Percentiles rank a stretch among this genome's conserved stretches.
These are phyloP conservation scores for Rhodotorula sp. DNA, from an alignment of 1,284 basidiomycete species.

Conservation along the genomic window DNA sequence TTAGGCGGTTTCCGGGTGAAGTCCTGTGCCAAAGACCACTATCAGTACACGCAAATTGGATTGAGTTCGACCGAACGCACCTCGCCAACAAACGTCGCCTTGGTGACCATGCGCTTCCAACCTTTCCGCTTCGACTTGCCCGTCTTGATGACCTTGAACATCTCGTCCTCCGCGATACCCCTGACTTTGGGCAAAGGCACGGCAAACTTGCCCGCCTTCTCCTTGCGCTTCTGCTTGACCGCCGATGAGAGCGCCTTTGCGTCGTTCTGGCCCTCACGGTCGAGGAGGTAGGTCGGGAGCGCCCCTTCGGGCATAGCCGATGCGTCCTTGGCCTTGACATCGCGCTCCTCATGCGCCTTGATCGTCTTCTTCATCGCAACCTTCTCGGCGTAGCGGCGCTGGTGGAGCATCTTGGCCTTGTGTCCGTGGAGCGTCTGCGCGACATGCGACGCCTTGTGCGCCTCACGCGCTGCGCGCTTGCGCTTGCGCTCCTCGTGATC, in stretches of 20 bases:
- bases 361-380: constrained; percentile 99
- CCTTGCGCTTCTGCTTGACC: constrained; percentile 98
- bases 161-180: constrained; percentile 98
- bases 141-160: constrained; percentile 99
- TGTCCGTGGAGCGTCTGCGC: constrained; percentile 95
- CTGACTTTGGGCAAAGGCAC: constrained; percentile 96
- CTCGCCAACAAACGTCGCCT: constrained; percentile 91
- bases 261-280: constrained; percentile 94
- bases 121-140: constrained; percentile 95
- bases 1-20: constrained; percentile 99
- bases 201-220: constrained; percentile 97
- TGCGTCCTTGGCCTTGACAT: constrained; percentile 89
- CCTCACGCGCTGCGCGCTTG: constrained; percentile 85
- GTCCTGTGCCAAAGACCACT: constrained; percentile 54
- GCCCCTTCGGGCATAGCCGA: constrained; percentile 80
- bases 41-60: not conserved
- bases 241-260: constrained; percentile 96
- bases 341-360: constrained; percentile 97
- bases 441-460: constrained; percentile 79
- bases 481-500: constrained; percentile 60
- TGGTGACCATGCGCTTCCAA: constrained; percentile 99
- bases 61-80: not conserved
- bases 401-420: constrained; percentile 96
- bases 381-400: constrained; percentile 93
- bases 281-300: constrained; percentile 89